A percentile compares a stretch with the other conserved stretches of the same genome.
Evolutionary conservation across 1,284 basidiomycete genomes (phyloP).

Genomic region (Salmacisia buchloeana): DNA sequence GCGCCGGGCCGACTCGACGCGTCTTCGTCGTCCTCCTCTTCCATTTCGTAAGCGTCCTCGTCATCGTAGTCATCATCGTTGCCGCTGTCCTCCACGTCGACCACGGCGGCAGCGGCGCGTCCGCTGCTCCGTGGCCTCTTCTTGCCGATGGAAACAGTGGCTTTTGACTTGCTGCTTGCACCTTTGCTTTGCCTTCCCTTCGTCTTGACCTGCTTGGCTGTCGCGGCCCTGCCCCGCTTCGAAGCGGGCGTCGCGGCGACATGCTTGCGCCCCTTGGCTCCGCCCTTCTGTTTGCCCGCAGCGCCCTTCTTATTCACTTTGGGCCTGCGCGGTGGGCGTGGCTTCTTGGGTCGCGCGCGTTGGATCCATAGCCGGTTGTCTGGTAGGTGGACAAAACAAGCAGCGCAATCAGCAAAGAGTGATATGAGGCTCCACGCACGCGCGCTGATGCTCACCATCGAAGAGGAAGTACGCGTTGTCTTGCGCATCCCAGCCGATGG

Average conservation of each 20-base stretch:
- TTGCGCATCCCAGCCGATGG: constrained; percentile 75
- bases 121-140: background rate
- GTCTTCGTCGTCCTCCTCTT: constrained; percentile 13
- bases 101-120: background rate
- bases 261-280: constrained; percentile 21
- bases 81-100: constrained; percentile 14
- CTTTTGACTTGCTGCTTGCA: too few relatives aligned
- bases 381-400: background rate
- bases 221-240: background rate
- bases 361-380: constrained; percentile 82
- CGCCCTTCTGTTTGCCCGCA: constrained; percentile 27
- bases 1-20: background rate
- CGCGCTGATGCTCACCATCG: constrained; percentile 57
- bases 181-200: background rate
- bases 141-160: too few relatives aligned
- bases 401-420: background rate
- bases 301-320: constrained; percentile 19
- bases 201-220: background rate
- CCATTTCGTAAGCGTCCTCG: constrained; percentile 15
- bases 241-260: background rate
- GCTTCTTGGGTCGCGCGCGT: constrained; percentile 42
- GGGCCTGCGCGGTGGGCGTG: constrained; percentile 23
- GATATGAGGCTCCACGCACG: background rate
- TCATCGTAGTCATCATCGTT: constrained; percentile 24
- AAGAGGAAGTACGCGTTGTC: constrained; percentile 82